Evolutionary conservation across 257 asterid genomes (phyloP).

Genomic region (Solanum piurae): DNA sequence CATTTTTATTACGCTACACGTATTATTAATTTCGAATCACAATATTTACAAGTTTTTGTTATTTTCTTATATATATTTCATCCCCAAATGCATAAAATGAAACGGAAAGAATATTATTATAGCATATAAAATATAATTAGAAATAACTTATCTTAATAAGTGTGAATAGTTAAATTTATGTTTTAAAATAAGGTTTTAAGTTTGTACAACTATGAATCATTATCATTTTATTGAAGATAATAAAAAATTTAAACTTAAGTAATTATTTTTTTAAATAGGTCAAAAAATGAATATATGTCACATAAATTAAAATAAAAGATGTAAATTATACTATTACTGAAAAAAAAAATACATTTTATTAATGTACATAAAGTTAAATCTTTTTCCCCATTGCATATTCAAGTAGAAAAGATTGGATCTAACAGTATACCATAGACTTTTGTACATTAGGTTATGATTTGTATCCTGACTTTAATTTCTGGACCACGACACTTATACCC

Average conservation of each 20-base stretch:
- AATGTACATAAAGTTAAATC: background rate
- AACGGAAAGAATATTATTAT: background rate
- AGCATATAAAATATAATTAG: background rate
- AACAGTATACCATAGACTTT: background rate
- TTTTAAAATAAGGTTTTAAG: background rate
- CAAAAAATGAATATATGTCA: background rate
- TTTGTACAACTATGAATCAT: background rate
- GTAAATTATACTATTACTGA: background rate
- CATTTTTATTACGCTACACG: background rate
- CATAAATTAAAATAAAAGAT: background rate
- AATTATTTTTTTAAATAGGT: too few relatives aligned
- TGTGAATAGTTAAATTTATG: background rate
- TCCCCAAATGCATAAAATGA: background rate
- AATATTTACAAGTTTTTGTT: background rate
- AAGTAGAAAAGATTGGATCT: background rate
- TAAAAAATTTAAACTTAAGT: background rate
- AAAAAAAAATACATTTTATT: background rate
- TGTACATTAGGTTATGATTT: conserved; percentile 4
- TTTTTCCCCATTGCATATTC: background rate
- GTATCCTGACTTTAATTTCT: conserved; percentile 11
- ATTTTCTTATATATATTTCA: too few relatives aligned
- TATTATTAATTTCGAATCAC: too few relatives aligned
- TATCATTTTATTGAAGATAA: background rate
- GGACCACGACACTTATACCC: conserved; percentile 6
- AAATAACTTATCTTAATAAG: background rate